Evolutionary conservation across 257 asterid species (phyloP), one percentile per base, ranked within the genome.

Genomic region (Galeopsis tetrahit): DNA sequence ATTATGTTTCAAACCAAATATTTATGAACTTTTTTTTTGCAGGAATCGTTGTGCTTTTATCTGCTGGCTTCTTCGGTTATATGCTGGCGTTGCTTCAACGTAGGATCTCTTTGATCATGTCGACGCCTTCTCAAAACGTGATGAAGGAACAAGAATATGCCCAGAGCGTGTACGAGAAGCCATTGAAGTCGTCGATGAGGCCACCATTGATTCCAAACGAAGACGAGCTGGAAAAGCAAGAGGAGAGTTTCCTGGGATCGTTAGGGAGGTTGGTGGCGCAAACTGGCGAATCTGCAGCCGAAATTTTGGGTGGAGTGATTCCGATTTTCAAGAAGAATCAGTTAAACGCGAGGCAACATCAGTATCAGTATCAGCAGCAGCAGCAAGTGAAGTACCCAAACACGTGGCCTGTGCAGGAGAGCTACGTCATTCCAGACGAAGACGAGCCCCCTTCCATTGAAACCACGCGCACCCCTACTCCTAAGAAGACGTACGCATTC

Each of bases 61-160:
- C 92, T 1, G 98, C 98, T 70, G 99, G 93, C 48, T 92, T 92
- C 83, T 89, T 95, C 14, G 99, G 99, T 59, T 95, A 95, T 69
- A 86, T 92, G 98, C 80, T 95, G 61, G 99, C 96, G 2, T 75
- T 92, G 83, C 90, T 95, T 70, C 99, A 90, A 72, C 85, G 82
- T 0, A 80, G 97, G 72, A 87, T 87, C 53, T 85, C 94, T 64
- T 68, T 82, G 40, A 89, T 81, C 11, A 89, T 87, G 7, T 85
- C 95, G 71, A 21, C 28, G 28, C 1, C 28, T 21, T 77, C 95
- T 46, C 87, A 84, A 75, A 79, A 80, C 52, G 98, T 91, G 84
- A 86, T 21, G 66, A 64, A 85, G 91, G 93, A 86, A 72, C 78
- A 81, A 31, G 82, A 74, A 59, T 61, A 70, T 46, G 56, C 85